phyloP scores from a whole-genome alignment of 2,329 filamentous ascomycete genomes.

The Daldinia eschscholtzii region DNA sequence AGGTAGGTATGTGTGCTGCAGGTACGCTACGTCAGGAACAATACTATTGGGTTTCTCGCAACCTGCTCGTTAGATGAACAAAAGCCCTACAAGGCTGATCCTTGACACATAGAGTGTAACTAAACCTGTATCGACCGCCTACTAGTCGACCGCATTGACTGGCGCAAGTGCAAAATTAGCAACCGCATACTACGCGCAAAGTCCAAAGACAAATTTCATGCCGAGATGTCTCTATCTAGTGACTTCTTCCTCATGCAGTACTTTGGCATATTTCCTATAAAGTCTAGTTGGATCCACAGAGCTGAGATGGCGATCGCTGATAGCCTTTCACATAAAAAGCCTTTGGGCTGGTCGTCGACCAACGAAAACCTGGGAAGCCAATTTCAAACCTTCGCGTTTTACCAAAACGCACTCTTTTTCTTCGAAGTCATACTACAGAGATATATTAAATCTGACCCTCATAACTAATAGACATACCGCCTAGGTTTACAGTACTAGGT shows the following conservation, averaged over 20 bases:
- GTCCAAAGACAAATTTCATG: neutral
- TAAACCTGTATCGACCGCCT: constrained; percentile 34
- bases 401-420: neutral
- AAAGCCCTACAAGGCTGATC: constrained; percentile 29
- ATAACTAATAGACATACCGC: neutral
- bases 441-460: neutral
- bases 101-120: constrained; percentile 19
- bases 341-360: neutral
- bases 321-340: neutral
- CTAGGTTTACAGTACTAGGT: neutral
- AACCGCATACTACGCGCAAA: constrained; percentile 12
- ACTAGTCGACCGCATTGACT: constrained; percentile 38
- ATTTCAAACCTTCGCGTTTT: neutral
- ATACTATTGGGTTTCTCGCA: constrained; percentile 1
- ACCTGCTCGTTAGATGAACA: constrained; percentile 6
- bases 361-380: neutral
- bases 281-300: neutral
- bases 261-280: neutral
- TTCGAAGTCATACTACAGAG: neutral
- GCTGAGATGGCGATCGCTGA: neutral
- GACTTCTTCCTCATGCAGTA: neutral
- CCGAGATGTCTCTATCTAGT: constrained; percentile 10
- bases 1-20: neutral
- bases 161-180: constrained; percentile 15
- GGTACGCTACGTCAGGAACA: constrained; percentile 7